phyloP scores from a whole-genome alignment of 768 basidiomycete genomes.

The Coprinellus micaceus region DNA sequence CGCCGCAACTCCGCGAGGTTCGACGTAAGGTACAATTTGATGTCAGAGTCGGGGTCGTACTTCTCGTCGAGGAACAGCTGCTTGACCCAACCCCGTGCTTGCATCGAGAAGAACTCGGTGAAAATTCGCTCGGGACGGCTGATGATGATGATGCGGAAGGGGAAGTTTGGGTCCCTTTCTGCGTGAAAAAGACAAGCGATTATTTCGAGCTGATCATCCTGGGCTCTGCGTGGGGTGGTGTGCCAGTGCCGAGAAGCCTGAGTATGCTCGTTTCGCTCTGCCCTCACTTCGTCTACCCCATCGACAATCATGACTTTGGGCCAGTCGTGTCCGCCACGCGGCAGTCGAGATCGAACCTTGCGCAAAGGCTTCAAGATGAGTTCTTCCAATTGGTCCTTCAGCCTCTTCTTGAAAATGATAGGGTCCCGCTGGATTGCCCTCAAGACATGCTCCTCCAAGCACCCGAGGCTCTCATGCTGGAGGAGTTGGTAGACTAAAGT shows the following conservation, averaged over 20 bases:
- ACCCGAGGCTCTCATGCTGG: not conserved
- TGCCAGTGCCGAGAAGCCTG: too few relatives aligned
- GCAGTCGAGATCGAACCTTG: too few relatives aligned
- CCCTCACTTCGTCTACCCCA: conserved; percentile 9
- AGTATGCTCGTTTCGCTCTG: not conserved
- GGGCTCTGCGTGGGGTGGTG: too few relatives aligned
- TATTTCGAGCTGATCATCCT: not conserved
- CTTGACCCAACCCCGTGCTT: not conserved
- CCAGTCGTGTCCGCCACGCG: not conserved
- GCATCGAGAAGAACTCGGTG: not conserved
- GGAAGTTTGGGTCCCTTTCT: not conserved
- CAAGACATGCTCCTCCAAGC: not conserved
- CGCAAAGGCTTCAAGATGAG: conserved; percentile 6
- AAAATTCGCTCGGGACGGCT: not conserved
- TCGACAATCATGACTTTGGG: conserved; percentile 5
- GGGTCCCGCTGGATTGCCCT: not conserved
- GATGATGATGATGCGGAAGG: not conserved
- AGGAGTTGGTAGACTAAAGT: not conserved
- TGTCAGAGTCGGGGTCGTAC: conserved; percentile 3
- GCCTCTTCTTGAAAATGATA: conserved; percentile 1
- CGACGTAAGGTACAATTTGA: not conserved
- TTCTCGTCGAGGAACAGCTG: not conserved
- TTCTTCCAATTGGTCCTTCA: conserved; percentile 1
- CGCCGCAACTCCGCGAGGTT: not conserved
- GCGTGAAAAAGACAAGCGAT: not conserved